Evolutionary conservation across 192 early-diverging fungal genomes (phyloP).

Genomic region (Blastocladiella britannica): DNA sequence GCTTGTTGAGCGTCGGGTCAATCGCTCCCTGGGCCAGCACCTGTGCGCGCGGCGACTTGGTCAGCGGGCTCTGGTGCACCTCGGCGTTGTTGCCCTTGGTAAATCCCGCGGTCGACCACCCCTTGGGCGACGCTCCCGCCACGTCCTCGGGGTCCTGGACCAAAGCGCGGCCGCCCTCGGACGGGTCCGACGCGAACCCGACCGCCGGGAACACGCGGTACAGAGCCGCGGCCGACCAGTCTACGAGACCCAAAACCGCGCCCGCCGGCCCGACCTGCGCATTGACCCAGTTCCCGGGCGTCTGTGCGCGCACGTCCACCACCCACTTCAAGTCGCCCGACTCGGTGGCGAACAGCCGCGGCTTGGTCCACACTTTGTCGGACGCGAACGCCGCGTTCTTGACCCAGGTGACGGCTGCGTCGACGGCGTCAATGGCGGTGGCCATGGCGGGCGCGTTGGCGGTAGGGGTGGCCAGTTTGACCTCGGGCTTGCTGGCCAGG

Average conservation of each 20-base stretch:
- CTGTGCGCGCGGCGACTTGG: too few species aligned
- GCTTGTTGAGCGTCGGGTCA: too few species aligned
- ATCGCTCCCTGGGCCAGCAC: too few species aligned
- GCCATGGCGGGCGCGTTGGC: background rate
- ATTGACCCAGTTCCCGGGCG: slow-evolving; percentile 35
- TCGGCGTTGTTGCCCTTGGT: background rate
- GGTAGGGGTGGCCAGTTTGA: background rate
- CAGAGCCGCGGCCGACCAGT: slow-evolving; percentile 34
- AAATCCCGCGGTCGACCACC: background rate
- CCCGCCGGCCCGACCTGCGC: slow-evolving; percentile 21
- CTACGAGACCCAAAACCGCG: slow-evolving; percentile 28
- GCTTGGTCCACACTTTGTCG: slow-evolving; percentile 1
- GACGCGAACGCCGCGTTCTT: background rate
- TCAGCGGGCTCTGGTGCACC: background rate
- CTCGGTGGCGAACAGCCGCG: background rate
- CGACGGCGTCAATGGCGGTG: background rate
- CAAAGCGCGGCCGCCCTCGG: slow-evolving; percentile 21
- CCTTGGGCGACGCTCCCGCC: background rate
- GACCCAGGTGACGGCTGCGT: background rate
- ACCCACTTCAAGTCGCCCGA: slow-evolving; percentile 19
- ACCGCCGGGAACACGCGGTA: slow-evolving; percentile 42
- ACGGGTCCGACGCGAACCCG: slow-evolving; percentile 25
- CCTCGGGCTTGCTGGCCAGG: too few species aligned
- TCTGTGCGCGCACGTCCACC: slow-evolving; percentile 41
- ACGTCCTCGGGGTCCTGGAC: slow-evolving; percentile 26